Base-by-base conservation (phyloP, 257 asterid species). In the Jasminum sambac region DNA sequence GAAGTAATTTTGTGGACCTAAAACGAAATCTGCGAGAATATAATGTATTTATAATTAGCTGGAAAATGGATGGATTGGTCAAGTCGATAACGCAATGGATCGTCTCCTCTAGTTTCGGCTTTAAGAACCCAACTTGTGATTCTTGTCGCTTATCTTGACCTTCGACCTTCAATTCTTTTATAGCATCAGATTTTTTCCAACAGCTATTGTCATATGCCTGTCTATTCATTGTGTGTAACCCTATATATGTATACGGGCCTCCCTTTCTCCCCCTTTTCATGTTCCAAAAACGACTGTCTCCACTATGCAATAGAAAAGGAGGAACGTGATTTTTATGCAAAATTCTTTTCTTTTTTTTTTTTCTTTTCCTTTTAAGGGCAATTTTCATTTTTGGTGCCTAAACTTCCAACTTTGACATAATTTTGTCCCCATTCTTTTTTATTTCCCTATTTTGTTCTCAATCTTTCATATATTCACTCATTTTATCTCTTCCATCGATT, bases 1-100 rank as follows among this genome's bases (percentile, higher is more conserved):
- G 41, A 48, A 48, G 66, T 66, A 73, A 67, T 67, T 67, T 67
- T 58, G 80, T 74, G 87, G 84, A 76, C 75, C 40, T 11, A 40
- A 74, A 37, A 63, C 16, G 10, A 68, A 13, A 44, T 48, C 48
- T 26, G 41, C 57, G 48, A 71, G 78, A 52, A 64, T 24, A 42
- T 59, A 60, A 60, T 46, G 58, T 67, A 40, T 72, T 30, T 30
- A 30, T 30, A 30, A 48, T 60, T 48, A 9, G 67, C 34, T 75
- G 68, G 76, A 24, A 74, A 63, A 41, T 67, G 59, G 58, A 41
- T 64, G 59, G 65, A 55, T 55, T 6, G 76, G 67, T 11, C 64
- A 38, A 71, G 75, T 26, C 67, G 88, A 82, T 79, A 84, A 76
- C 64, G 70, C 74, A 76, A 64, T 67, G 82, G 73, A 39, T 74